Conservation (phyloP, 345 rosid genomes). For the Gossypium mustelinum region DNA sequence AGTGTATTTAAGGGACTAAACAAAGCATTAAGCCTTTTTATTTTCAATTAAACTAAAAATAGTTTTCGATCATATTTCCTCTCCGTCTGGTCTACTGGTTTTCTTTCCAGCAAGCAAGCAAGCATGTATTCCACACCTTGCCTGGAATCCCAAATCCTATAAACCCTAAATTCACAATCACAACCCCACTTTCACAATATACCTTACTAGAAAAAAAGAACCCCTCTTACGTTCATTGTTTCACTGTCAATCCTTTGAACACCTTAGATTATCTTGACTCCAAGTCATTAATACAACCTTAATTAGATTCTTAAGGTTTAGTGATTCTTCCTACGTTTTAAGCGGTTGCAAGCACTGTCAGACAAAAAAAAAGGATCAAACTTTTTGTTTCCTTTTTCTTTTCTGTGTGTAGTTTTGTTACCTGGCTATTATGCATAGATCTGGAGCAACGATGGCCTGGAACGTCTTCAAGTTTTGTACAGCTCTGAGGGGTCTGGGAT, state of each 20-base stretch:
- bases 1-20: no score
- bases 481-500: slow-evolving; percentile 86
- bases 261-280: not conserved
- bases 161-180: slow-evolving; percentile 30
- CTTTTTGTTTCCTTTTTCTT: not conserved
- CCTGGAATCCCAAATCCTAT: slow-evolving; percentile 24
- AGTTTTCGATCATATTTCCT: not conserved
- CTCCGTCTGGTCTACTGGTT: not conserved
- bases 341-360: not conserved
- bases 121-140: slow-evolving; percentile 26
- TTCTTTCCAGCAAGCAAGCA: not conserved
- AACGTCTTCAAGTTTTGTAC: slow-evolving; percentile 96
- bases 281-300: not conserved
- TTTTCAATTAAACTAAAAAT: not conserved
- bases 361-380: not conserved
- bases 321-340: not conserved
- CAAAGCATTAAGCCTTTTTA: not conserved
- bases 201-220: not conserved
- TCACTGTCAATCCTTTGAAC: not conserved
- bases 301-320: not conserved
- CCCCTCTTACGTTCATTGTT: not conserved
- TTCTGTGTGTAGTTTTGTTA: slow-evolving; percentile 12
- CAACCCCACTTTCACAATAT: not conserved
- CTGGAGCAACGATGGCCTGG: slow-evolving; percentile 97
- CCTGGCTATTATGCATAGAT: slow-evolving; percentile 71